Conservation (phyloP, 2,329 filamentous ascomycete genomes). For the Colletotrichum simmondsii region DNA sequence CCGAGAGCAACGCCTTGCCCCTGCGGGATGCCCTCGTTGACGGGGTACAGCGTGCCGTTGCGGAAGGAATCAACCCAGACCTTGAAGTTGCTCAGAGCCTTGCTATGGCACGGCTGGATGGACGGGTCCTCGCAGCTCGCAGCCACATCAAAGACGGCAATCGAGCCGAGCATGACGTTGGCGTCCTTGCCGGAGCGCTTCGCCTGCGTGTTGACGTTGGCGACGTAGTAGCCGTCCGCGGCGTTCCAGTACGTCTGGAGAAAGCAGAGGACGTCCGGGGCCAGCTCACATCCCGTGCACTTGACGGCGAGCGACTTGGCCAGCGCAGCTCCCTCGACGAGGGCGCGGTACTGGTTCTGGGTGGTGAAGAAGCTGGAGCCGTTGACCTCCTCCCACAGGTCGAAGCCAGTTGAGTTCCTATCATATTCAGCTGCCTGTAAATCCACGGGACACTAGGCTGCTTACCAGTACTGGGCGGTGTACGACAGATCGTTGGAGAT, state of each 20-base stretch:
- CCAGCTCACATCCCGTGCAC: slow-evolving; percentile 61
- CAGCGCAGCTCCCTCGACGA: slow-evolving; percentile 60
- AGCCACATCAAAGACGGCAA: slow-evolving; percentile 61
- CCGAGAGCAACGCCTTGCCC: slow-evolving; percentile 56
- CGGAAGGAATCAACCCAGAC: slow-evolving; percentile 66
- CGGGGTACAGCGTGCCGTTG: slow-evolving; percentile 54
- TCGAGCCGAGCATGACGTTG: slow-evolving; percentile 62
- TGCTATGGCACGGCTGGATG: slow-evolving; percentile 66
- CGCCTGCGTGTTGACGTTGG: slow-evolving; percentile 60
- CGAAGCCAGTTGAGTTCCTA: slow-evolving; percentile 64
- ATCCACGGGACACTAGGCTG: neutral
- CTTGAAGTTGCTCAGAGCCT: slow-evolving; percentile 66
- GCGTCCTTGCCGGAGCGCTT: slow-evolving; percentile 66
- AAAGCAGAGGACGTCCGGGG: slow-evolving; percentile 63
- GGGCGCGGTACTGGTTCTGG: slow-evolving; percentile 64
- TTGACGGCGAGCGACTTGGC: slow-evolving; percentile 59
- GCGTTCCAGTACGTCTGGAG: slow-evolving; percentile 69
- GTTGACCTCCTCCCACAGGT: slow-evolving; percentile 70
- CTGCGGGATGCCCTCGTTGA: slow-evolving; percentile 60
- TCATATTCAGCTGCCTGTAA: slow-evolving; percentile 28
- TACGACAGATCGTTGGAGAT: slow-evolving; percentile 68
- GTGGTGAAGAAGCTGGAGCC: slow-evolving; percentile 70
- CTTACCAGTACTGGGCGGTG: slow-evolving; percentile 60
- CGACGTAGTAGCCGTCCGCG: slow-evolving; percentile 56
- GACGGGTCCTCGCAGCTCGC: slow-evolving; percentile 62